Evolutionary conservation across 2,329 filamentous ascomycete genomes (phyloP).

Genomic region (Chalaropsis thielavioides): DNA sequence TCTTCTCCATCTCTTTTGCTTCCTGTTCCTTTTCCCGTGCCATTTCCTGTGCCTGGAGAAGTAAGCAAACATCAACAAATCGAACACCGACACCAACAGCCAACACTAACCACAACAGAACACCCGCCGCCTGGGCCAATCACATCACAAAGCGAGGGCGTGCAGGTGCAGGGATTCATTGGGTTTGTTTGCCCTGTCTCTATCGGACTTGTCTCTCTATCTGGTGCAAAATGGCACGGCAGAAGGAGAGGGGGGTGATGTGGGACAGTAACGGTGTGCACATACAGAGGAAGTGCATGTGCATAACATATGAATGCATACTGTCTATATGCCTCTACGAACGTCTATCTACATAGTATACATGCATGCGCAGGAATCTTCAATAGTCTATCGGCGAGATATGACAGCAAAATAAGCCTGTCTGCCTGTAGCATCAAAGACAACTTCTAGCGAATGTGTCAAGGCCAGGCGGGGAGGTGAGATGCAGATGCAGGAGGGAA

Average conservation of each 20-base stretch:
- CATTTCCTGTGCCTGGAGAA: too few relatives aligned
- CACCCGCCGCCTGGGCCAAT: neutral
- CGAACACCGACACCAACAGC: neutral
- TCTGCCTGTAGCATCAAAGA: neutral
- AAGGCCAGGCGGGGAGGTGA: too few relatives aligned
- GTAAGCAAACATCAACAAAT: too few relatives aligned
- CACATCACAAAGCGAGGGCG: neutral
- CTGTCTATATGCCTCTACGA: neutral
- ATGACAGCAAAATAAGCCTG: neutral
- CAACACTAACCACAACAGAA: neutral
- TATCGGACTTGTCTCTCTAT: neutral
- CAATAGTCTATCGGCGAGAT: neutral
- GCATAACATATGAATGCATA: neutral
- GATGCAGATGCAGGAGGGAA: too few relatives aligned
- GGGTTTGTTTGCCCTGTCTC: neutral
- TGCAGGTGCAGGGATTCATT: neutral
- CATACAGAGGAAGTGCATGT: constrained; percentile 2
- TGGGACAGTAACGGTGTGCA: neutral
- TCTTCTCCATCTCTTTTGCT: neutral
- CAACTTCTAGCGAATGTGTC: neutral
- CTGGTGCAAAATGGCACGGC: too few relatives aligned
- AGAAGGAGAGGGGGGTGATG: neutral
- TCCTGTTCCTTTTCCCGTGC: too few relatives aligned
- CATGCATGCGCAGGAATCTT: neutral
- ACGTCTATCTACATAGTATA: neutral